Evolutionary conservation across 2,329 filamentous ascomycete species (phyloP).

Genomic region (Phoma sp.): DNA sequence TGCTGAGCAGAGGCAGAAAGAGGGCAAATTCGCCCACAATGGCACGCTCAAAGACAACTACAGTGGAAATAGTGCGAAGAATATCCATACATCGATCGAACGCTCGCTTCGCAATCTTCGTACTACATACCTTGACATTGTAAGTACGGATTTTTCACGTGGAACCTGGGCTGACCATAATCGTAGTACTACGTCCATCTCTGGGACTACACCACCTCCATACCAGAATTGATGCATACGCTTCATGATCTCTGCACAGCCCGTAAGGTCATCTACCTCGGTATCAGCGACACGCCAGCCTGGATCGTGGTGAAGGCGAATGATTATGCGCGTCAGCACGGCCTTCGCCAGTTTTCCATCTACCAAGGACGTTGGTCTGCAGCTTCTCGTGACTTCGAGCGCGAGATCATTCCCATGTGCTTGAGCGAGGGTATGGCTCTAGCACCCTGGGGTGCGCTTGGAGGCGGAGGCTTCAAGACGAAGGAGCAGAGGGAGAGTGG

Average conservation of each 20-base stretch:
- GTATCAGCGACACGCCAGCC: slow-evolving; percentile 52
- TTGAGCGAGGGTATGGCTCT: slow-evolving; percentile 67
- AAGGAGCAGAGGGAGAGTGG: slow-evolving; percentile 25
- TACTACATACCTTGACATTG: slow-evolving; percentile 69
- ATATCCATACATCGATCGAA: slow-evolving; percentile 30
- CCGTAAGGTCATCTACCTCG: slow-evolving; percentile 54
- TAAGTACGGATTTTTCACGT: slow-evolving; percentile 38
- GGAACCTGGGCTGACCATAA: slow-evolving; percentile 36
- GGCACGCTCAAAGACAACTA: slow-evolving; percentile 31
- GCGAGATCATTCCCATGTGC: slow-evolving; percentile 72
- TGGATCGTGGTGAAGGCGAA: slow-evolving; percentile 41
- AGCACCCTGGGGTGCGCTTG: slow-evolving; percentile 61
- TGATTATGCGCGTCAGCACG: slow-evolving; percentile 48
- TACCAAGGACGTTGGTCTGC: slow-evolving; percentile 71
- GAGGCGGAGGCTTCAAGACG: slow-evolving; percentile 53
- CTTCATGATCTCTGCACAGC: slow-evolving; percentile 49
- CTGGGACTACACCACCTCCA: slow-evolving; percentile 51
- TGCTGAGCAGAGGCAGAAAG: slow-evolving; percentile 9
- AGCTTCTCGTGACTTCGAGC: slow-evolving; percentile 68
- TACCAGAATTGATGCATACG: slow-evolving; percentile 53
- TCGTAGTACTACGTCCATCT: slow-evolving; percentile 44
- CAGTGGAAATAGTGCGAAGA: slow-evolving; percentile 32
- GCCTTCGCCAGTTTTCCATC: slow-evolving; percentile 53
- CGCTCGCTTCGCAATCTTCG: slow-evolving; percentile 42
- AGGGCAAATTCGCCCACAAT: slow-evolving; percentile 8